Evolutionary conservation across 2,329 filamentous ascomycete genomes (phyloP).

Genomic region (Botrytis porri): DNA sequence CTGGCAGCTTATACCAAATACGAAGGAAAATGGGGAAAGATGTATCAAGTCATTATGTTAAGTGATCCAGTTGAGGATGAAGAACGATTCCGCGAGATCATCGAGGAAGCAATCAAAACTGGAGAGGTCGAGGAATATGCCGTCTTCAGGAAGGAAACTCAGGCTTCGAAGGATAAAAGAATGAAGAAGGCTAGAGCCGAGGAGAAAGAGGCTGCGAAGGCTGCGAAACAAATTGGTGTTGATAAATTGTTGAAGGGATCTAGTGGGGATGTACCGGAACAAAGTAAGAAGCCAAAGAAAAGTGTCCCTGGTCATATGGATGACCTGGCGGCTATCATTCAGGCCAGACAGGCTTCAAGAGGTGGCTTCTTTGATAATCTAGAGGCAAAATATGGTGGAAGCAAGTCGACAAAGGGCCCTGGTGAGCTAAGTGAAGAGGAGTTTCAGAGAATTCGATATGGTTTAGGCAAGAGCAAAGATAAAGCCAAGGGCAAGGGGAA

Average conservation of each 20-base stretch:
- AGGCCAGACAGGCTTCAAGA: slow-evolving; percentile 64
- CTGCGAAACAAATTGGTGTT: slow-evolving; percentile 71
- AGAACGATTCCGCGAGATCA: slow-evolving; percentile 74
- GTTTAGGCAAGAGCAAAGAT: not conserved
- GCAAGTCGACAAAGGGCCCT: slow-evolving; percentile 55
- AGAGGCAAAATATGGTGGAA: slow-evolving; percentile 71
- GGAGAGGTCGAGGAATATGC: slow-evolving; percentile 65
- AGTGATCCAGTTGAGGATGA: slow-evolving; percentile 83
- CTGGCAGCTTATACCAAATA: slow-evolving; percentile 70
- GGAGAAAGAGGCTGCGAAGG: slow-evolving; percentile 68
- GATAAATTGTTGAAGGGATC: slow-evolving; percentile 59
- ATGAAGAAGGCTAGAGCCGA: slow-evolving; percentile 59
- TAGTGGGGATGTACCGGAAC: slow-evolving; percentile 35
- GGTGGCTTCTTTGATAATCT: slow-evolving; percentile 65
- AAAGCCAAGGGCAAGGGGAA: slow-evolving; percentile 34
- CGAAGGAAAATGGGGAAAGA: slow-evolving; percentile 70
- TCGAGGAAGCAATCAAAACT: slow-evolving; percentile 73
- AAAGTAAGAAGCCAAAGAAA: slow-evolving; percentile 46
- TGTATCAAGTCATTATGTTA: slow-evolving; percentile 85
- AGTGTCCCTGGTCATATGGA: slow-evolving; percentile 45
- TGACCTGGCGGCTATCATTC: slow-evolving; percentile 70
- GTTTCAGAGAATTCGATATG: slow-evolving; percentile 43
- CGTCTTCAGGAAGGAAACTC: slow-evolving; percentile 71
- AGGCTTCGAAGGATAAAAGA: slow-evolving; percentile 58
- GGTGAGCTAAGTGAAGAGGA: slow-evolving; percentile 59